A percentile compares a stretch with the other conserved stretches of the same genome.
Evolutionary conservation across 805 yeast species (phyloP).

Genomic region (Tetrapisispora iriomotensis): DNA sequence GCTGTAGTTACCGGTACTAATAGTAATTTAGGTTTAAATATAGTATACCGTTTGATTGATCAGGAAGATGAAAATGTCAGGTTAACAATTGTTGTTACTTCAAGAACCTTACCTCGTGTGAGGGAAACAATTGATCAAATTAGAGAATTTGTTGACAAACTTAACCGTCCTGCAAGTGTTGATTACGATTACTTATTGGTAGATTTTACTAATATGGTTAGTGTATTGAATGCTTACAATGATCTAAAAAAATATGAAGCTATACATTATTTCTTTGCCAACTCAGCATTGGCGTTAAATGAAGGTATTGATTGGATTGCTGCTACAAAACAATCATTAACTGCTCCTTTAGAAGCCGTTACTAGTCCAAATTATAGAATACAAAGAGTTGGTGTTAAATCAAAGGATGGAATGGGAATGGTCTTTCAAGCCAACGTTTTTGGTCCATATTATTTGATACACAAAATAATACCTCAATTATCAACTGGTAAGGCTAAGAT

Average conservation of each 20-base stretch:
- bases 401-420: slow-evolving; percentile 72
- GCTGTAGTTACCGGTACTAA: slow-evolving; percentile 41
- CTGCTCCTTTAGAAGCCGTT: slow-evolving; percentile 69
- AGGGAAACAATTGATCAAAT: slow-evolving; percentile 60
- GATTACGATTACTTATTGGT: slow-evolving; percentile 83
- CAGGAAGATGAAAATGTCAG: slow-evolving; percentile 42
- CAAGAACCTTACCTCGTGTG: slow-evolving; percentile 79
- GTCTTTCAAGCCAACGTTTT: slow-evolving; percentile 95
- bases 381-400: slow-evolving; percentile 67
- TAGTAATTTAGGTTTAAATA: slow-evolving; percentile 74
- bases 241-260: slow-evolving; percentile 60
- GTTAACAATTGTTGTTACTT: slow-evolving; percentile 76
- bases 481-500: slow-evolving; percentile 49
- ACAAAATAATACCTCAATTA: slow-evolving; percentile 50
- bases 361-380: slow-evolving; percentile 81
- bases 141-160: slow-evolving; percentile 34
- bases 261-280: slow-evolving; percentile 72
- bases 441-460: slow-evolving; percentile 82
- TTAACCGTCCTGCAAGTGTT: slow-evolving; percentile 43
- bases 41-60: slow-evolving; percentile 70
- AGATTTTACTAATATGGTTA: slow-evolving; percentile 87
- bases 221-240: slow-evolving; percentile 62
- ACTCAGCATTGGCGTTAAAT: slow-evolving; percentile 85
- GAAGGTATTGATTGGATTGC: slow-evolving; percentile 79
- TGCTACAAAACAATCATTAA: slow-evolving; percentile 58